These are phyloP conservation scores for Phytopythium cucurbitacearum DNA, from an alignment of 352 stramenopile species.

Conservation along the genomic window DNA sequence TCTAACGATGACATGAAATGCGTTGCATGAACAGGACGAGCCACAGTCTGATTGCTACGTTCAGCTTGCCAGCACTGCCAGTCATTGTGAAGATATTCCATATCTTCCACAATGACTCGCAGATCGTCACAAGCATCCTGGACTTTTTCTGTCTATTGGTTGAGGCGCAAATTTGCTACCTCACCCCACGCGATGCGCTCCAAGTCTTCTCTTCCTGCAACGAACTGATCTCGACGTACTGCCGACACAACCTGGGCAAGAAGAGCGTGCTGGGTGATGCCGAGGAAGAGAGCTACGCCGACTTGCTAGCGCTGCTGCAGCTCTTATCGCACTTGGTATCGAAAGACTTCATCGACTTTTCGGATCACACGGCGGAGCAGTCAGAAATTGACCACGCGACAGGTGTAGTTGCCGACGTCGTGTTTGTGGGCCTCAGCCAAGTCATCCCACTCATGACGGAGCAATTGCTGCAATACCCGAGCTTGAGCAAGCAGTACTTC, in stretches of 20 bases:
- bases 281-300: constrained; percentile 75
- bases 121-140: constrained; percentile 70
- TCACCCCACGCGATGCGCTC: constrained; percentile 58
- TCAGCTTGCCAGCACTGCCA: constrained; percentile 63
- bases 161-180: constrained; percentile 78
- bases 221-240: constrained; percentile 67
- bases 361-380: constrained; percentile 58
- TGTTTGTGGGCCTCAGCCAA: constrained; percentile 83
- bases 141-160: constrained; percentile 80
- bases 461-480: constrained; percentile 79
- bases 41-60: constrained; percentile 53
- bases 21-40: constrained; percentile 26
- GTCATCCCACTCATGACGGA: constrained; percentile 90
- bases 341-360: constrained; percentile 87
- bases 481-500: constrained; percentile 87
- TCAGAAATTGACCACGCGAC: constrained; percentile 52
- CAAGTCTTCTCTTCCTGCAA: constrained; percentile 72
- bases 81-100: constrained; percentile 76
- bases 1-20: not conserved
- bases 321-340: constrained; percentile 74
- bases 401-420: constrained; percentile 77
- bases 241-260: constrained; percentile 62
- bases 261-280: constrained; percentile 54
- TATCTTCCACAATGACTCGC: constrained; percentile 64
- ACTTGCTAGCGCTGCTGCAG: constrained; percentile 71